Evolutionary conservation across 306 rosid species (phyloP), one percentile per base, ranked within the genome.

Genomic region (Astragalus glycyphyllos): DNA sequence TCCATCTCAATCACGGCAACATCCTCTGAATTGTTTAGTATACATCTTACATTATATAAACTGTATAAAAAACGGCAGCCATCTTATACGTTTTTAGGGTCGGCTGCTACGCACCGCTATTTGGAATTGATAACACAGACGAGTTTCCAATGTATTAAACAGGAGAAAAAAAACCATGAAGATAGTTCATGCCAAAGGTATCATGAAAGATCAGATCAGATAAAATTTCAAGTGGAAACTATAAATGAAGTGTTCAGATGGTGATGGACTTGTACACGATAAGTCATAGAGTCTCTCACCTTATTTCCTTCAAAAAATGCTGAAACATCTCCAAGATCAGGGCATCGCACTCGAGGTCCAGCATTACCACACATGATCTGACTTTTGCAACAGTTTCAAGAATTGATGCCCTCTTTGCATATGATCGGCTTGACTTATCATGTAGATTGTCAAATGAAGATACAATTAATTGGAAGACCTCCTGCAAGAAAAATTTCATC

Each of bases 331-430:
- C 90, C 71, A 84, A 66, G 59, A 93, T 93, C 84, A 93, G 80
- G 10, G 72, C 84, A 77, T 90, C 97, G 58, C 97, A 90, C 58
- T 93, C 97, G 63, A 93, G 96, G 84, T 93, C 98, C 71, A 93
- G 77, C 98, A 93, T 93, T 49, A 93, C 96, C 51, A 90, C 97
- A 48, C 98, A 93, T 1, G 94, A 90, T 81, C 98, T 81, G 73
- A 93, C 96, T 80, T 90, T 93, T 0, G 97, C 96, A 80, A 90
- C 97, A 47, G 97, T 90, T 80, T 93, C 97, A 26, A 93, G 89
- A 73, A 93, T 90, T 6, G 97, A 70, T 49, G 70, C 65, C 71
- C 94, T 84, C 89, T 89, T 93, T 50, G 50, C 32, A 73, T 79
- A 90, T 29, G 97, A 90, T 9, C 75, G 90, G 65, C 92, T 85